Conservation (phyloP, 306 rosid genomes). For the Ziziphus jujuba region DNA sequence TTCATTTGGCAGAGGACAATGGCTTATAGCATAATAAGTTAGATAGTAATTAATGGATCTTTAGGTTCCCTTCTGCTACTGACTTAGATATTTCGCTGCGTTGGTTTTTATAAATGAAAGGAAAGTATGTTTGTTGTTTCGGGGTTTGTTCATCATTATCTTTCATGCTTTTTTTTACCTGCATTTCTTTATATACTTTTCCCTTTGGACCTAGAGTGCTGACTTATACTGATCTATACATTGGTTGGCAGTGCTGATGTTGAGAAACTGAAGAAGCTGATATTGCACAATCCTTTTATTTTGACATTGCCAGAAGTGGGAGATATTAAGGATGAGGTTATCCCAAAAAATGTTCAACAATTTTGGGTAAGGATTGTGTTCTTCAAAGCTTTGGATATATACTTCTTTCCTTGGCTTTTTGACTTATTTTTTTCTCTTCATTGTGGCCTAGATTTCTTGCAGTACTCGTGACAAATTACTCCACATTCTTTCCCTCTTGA, state of each 20-base stretch:
- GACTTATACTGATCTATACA: slow-evolving; percentile 11
- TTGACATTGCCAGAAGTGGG: slow-evolving; percentile 90
- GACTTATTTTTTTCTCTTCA: slow-evolving; percentile 18
- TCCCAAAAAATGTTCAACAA: slow-evolving; percentile 92
- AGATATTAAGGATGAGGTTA: slow-evolving; percentile 67
- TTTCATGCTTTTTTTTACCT: neutral
- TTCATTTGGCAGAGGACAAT: neutral
- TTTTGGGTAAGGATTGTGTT: slow-evolving; percentile 62
- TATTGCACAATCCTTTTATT: slow-evolving; percentile 79
- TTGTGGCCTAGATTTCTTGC: slow-evolving; percentile 65
- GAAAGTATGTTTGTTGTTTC: neutral
- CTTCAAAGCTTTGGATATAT: neutral
- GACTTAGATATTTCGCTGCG: neutral
- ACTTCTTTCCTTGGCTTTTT: neutral
- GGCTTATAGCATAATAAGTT: neutral
- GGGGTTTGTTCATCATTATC: neutral
- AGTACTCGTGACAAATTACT: slow-evolving; percentile 70
- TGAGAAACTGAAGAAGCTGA: slow-evolving; percentile 88
- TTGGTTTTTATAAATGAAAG: neutral
- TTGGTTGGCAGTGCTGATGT: slow-evolving; percentile 72
- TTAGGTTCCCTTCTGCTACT: neutral
- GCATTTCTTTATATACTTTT: neutral
- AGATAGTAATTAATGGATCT: neutral
- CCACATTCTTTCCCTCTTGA: slow-evolving; percentile 73
- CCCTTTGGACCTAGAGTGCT: neutral